Percentiles rank a stretch among this genome's conserved stretches.
phyloP scores from a whole-genome alignment of 169 alveolate species.

The Ichthyophthirius multifiliis region DNA sequence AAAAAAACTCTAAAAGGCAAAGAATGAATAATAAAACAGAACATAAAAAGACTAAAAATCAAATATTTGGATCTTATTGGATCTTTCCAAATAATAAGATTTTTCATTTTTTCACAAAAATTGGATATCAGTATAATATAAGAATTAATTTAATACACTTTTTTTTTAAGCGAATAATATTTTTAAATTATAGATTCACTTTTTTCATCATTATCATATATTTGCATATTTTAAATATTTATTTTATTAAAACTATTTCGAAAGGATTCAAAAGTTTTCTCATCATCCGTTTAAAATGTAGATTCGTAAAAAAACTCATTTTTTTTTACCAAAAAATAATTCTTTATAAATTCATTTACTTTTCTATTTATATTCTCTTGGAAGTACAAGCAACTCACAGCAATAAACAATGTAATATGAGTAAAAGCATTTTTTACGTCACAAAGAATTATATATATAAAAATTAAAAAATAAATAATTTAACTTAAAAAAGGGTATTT shows the following conservation, averaged over 20 bases:
- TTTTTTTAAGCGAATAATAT: not conserved
- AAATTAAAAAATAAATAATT: not conserved
- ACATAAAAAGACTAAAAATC: not conserved
- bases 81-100: not conserved
- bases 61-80: not conserved
- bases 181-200: not conserved
- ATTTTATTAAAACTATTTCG: slow-evolving; percentile 3
- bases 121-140: not conserved
- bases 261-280: not conserved
- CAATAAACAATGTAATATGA: not conserved
- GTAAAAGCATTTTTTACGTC: not conserved
- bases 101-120: not conserved
- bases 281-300: not conserved
- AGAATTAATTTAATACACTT: not conserved
- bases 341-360: not conserved
- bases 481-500: not conserved
- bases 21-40: not conserved
- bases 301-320: not conserved
- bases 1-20: not conserved
- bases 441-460: not conserved
- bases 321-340: not conserved
- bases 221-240: not conserved
- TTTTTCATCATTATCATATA: not conserved
- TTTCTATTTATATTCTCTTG: not conserved
- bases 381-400: not conserved